Conservation (phyloP, 2,329 filamentous ascomycete genomes). For the Phaeosphaeriaceae sp. region DNA sequence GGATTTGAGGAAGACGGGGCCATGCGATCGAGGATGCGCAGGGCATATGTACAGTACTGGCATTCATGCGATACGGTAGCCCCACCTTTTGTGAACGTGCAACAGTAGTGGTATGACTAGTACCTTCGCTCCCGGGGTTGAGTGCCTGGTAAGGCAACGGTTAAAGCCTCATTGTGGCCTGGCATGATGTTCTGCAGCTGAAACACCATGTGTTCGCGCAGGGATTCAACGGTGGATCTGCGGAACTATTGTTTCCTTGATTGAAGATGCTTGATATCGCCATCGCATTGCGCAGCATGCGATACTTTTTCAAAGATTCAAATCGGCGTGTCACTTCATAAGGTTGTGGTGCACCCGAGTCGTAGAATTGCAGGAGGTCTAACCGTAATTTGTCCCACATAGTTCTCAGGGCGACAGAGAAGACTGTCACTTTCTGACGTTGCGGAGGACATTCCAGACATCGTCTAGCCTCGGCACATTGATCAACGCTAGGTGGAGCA, state of each 20-base stretch:
- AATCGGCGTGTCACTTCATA: not conserved
- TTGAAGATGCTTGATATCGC: not conserved
- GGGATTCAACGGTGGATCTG: not conserved
- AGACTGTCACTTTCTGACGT: not conserved
- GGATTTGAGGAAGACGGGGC: not conserved
- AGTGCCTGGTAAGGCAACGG: not conserved
- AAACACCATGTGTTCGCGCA: not conserved
- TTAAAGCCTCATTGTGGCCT: not conserved
- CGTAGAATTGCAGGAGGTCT: not conserved
- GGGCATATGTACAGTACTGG: not conserved
- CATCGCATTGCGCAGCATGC: too few relatives aligned
- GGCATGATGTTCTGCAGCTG: not conserved
- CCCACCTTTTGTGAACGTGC: not conserved
- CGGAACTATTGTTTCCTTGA: not conserved
- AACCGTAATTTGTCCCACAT: not conserved
- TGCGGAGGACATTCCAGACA: not conserved
- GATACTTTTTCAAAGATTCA: not conserved
- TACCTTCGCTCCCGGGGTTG: not conserved
- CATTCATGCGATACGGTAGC: not conserved
- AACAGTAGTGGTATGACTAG: constrained; percentile 2
- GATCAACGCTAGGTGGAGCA: not conserved
- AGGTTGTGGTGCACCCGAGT: too few relatives aligned
- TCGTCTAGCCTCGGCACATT: not conserved
- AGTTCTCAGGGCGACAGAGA: not conserved
- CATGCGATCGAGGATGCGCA: not conserved